Evolutionary conservation across 2,329 filamentous ascomycete genomes (phyloP).

Genomic region (Neospermospora avenae): DNA sequence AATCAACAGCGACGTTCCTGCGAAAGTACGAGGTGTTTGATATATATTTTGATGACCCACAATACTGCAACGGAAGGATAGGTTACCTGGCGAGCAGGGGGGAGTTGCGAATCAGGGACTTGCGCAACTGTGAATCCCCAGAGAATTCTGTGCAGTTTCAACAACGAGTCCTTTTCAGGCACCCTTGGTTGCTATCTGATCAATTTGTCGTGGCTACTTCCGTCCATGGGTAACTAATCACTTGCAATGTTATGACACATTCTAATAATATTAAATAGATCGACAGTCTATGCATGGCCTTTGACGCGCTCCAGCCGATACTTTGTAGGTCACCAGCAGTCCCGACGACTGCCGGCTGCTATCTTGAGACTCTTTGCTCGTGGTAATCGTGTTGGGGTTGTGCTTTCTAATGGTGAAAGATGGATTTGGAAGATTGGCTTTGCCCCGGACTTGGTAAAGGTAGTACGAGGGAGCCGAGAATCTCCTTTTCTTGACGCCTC

Average conservation of each 20-base stretch:
- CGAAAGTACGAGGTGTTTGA: background rate
- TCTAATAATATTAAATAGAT: background rate
- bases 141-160: background rate
- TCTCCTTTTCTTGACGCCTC: too few species aligned
- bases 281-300: conserved; percentile 15
- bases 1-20: conserved; percentile 10
- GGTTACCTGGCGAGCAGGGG: conserved; percentile 9
- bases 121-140: background rate
- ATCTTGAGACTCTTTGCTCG: conserved; percentile 8
- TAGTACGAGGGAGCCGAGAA: too few species aligned
- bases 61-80: conserved; percentile 27
- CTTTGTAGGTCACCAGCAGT: background rate
- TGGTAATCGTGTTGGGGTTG: conserved; percentile 19
- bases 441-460: background rate
- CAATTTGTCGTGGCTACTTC: too few species aligned
- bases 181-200: too few species aligned
- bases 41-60: background rate
- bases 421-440: conserved; percentile 24
- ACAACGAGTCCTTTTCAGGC: background rate
- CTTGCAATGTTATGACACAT: background rate
- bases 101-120: conserved; percentile 13
- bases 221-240: background rate
- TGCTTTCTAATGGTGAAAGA: conserved; percentile 16
- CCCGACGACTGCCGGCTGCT: conserved; percentile 11
- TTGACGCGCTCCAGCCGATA: background rate